Conservation (phyloP, 2,329 filamentous ascomycete genomes). For the Alternaria sp. region DNA sequence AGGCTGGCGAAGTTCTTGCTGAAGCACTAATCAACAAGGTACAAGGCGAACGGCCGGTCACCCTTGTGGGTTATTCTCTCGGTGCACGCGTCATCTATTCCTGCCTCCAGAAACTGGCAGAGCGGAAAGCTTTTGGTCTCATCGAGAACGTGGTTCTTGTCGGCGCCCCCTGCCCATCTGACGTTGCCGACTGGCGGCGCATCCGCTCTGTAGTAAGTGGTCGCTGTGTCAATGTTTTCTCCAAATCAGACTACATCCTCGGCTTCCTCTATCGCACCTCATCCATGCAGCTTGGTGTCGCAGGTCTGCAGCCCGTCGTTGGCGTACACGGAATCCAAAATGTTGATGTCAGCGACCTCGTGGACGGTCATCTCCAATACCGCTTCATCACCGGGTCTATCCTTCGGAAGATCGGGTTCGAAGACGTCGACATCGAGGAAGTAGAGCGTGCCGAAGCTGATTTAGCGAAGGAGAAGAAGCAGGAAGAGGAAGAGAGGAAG, state of each 20-base stretch:
- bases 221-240: constrained; percentile 86
- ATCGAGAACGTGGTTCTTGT: constrained; percentile 86
- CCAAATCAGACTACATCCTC: constrained; percentile 85
- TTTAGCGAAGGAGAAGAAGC: constrained; percentile 55
- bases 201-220: constrained; percentile 83
- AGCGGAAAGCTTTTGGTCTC: constrained; percentile 81
- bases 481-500: constrained; percentile 50
- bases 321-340: constrained; percentile 72
- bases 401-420: constrained; percentile 62
- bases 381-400: constrained; percentile 61
- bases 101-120: constrained; percentile 79
- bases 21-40: constrained; percentile 84
- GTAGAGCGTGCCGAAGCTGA: constrained; percentile 59
- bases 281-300: constrained; percentile 82
- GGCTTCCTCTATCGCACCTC: constrained; percentile 88
- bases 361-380: constrained; percentile 62
- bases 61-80: constrained; percentile 81
- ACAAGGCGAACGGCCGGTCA: constrained; percentile 83
- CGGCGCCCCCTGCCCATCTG: constrained; percentile 79
- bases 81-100: constrained; percentile 84
- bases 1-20: constrained; percentile 80
- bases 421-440: constrained; percentile 59
- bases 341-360: constrained; percentile 61
- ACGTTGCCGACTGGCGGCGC: constrained; percentile 75
- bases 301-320: constrained; percentile 79